phyloP scores from a whole-genome alignment of 2,329 filamentous ascomycete genomes.

The Sclerotiophoma versabilis region DNA sequence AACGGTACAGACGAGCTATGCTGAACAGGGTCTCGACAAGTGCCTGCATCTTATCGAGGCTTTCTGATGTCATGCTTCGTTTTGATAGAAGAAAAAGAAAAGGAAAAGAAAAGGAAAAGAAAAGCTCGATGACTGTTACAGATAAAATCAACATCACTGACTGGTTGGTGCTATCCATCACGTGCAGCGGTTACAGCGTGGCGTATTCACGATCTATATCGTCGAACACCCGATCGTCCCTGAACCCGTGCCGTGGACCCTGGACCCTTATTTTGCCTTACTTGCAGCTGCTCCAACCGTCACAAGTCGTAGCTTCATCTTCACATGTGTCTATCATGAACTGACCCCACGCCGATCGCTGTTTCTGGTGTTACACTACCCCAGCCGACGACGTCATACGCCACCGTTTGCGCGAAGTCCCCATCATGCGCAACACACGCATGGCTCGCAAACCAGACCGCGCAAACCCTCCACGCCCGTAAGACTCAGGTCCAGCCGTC shows the following conservation, averaged over 20 bases:
- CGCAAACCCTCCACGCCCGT: conserved; percentile 7
- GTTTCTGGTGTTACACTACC: conserved; percentile 1
- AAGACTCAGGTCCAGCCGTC: conserved; percentile 8
- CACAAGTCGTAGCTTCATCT: conserved; percentile 5
- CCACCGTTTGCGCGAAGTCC: conserved; percentile 8
- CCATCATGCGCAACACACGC: conserved; percentile 13
- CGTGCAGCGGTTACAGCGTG: conserved; percentile 8
- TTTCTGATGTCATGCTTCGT: no score
- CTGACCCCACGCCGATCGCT: conserved; percentile 9
- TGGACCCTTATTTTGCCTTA: conserved; percentile 6
- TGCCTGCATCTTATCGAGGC: not conserved
- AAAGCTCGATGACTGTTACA: not conserved
- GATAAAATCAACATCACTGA: not conserved
- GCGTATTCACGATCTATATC: conserved; percentile 2
- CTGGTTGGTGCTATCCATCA: not conserved
- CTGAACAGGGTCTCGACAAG: not conserved
- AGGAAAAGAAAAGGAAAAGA: not conserved
- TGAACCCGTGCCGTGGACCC: not conserved
- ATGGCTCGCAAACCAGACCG: conserved; percentile 13
- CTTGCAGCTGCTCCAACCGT: conserved; percentile 5
- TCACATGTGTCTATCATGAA: conserved; percentile 12
- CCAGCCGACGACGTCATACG: conserved; percentile 12
- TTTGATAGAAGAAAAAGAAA: not conserved
- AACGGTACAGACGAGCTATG: not conserved
- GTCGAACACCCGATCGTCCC: not conserved